A percentile compares a stretch with the other conserved stretches of the same genome.
These are phyloP conservation scores for Platanus orientalis DNA, from an alignment of 164 flowering plant species.

Conservation along the genomic window DNA sequence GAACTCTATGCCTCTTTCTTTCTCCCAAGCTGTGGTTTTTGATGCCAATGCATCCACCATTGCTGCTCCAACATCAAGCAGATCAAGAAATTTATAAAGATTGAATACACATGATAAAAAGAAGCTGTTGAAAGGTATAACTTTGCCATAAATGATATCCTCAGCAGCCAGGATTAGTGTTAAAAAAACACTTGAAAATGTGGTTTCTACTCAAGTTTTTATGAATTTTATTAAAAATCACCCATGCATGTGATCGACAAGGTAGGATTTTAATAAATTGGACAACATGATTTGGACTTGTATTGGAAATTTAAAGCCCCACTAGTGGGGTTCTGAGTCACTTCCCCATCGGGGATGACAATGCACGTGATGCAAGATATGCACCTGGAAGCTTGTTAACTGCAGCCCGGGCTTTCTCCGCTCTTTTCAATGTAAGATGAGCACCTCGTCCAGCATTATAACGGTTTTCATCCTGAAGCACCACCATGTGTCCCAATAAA, in stretches of 20 bases:
- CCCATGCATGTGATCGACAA: no score
- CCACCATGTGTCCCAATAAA: slow-evolving; percentile 6
- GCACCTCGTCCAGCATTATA: slow-evolving; percentile 78
- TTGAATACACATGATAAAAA: not conserved
- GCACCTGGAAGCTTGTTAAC: slow-evolving; percentile 67
- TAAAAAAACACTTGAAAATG: no score
- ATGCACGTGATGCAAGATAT: slow-evolving; percentile 5
- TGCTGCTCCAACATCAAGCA: slow-evolving; percentile 32
- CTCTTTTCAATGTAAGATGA: slow-evolving; percentile 68
- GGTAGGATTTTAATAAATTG: not conserved
- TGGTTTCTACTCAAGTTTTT: no score
- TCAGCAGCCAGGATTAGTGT: not conserved
- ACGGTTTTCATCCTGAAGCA: slow-evolving; percentile 64
- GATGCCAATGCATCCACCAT: slow-evolving; percentile 53
- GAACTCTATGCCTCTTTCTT: slow-evolving; percentile 52
- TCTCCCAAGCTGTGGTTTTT: slow-evolving; percentile 57
- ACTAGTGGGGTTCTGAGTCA: not conserved
- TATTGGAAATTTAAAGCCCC: not conserved
- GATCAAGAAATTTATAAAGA: slow-evolving; percentile 5
- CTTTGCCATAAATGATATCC: not conserved
- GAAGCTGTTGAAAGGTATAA: not conserved
- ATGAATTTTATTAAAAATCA: no score
- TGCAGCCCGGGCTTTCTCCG: slow-evolving; percentile 70
- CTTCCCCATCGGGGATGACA: not conserved
- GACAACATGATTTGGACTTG: not conserved